Percentiles rank a stretch among this genome's conserved stretches.
These are phyloP conservation scores for Dactylonectria estremocensis DNA, from an alignment of 2,329 filamentous ascomycete species.

Conservation along the genomic window DNA sequence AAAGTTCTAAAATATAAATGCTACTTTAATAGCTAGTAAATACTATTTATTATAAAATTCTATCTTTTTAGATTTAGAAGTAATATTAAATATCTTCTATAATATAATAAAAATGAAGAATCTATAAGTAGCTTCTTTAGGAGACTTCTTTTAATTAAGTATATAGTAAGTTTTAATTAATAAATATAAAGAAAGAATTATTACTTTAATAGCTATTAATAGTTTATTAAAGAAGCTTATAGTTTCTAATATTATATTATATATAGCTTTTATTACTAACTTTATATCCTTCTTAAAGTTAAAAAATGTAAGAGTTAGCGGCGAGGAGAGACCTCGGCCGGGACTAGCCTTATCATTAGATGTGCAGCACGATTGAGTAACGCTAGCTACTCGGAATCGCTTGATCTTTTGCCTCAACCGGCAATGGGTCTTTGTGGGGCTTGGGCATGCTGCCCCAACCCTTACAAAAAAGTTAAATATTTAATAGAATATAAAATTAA, in stretches of 20 bases:
- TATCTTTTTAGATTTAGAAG: neutral
- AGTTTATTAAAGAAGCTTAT: neutral
- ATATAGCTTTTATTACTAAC: neutral
- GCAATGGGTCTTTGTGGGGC: too few relatives aligned
- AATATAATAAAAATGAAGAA: neutral
- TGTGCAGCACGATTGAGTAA: too few relatives aligned
- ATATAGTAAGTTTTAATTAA: neutral
- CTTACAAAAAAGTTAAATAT: too few relatives aligned
- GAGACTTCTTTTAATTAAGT: neutral
- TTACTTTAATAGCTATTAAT: neutral
- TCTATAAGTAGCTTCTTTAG: neutral
- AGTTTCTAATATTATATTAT: neutral
- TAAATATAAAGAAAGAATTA: neutral
- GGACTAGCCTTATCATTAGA: too few relatives aligned
- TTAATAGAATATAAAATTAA: neutral
- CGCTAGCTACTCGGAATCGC: too few relatives aligned
- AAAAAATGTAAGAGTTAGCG: too few relatives aligned
- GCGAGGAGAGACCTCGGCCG: too few relatives aligned
- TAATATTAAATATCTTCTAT: neutral
- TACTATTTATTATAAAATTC: neutral
- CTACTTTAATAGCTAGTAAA: neutral
- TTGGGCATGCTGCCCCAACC: too few relatives aligned
- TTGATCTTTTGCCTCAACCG: too few relatives aligned
- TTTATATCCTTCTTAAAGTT: neutral
- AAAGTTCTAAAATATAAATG: neutral